Conservation (phyloP, 1,284 basidiomycete species). For the Cutaneotrichosporon cyanovorans region DNA sequence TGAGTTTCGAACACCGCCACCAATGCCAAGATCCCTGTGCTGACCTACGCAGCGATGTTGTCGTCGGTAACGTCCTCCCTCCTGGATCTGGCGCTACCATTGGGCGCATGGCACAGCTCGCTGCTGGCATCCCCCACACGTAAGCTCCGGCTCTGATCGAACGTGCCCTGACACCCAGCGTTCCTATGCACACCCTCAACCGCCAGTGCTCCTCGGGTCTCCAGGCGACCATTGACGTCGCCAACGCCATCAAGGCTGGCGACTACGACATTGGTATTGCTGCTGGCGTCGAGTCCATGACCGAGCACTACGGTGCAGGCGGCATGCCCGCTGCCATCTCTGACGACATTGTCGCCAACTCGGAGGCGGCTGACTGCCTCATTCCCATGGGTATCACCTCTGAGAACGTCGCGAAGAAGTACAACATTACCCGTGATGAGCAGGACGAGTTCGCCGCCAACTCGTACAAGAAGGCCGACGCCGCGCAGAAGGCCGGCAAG, state of each 20-base stretch:
- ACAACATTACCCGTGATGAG: conserved; percentile 67
- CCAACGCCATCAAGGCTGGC: conserved; percentile 73
- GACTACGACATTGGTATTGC: conserved; percentile 91
- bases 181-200: conserved; percentile 81
- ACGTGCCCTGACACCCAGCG: too few relatives aligned
- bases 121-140: conserved; percentile 83
- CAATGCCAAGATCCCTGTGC: not conserved
- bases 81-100: conserved; percentile 80
- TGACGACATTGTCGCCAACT: conserved; percentile 66
- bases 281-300: conserved; percentile 96
- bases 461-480: conserved; percentile 75
- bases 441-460: conserved; percentile 80
- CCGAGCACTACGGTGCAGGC: conserved; percentile 68
- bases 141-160: conserved; percentile 23
- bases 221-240: conserved; percentile 78
- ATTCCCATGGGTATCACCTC: conserved; percentile 94
- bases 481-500: conserved; percentile 79
- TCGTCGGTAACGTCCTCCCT: conserved; percentile 89
- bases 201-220: conserved; percentile 92
- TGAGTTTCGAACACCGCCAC: conserved; percentile 16
- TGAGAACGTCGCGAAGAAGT: conserved; percentile 85
- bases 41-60: conserved; percentile 67
- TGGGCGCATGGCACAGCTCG: conserved; percentile 90
- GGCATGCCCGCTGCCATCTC: conserved; percentile 69
- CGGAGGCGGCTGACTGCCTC: conserved; percentile 79